These are phyloP conservation scores for Teunomyces lycoperdinae DNA, from an alignment of 805 yeast genomes.

Conservation along the genomic window DNA sequence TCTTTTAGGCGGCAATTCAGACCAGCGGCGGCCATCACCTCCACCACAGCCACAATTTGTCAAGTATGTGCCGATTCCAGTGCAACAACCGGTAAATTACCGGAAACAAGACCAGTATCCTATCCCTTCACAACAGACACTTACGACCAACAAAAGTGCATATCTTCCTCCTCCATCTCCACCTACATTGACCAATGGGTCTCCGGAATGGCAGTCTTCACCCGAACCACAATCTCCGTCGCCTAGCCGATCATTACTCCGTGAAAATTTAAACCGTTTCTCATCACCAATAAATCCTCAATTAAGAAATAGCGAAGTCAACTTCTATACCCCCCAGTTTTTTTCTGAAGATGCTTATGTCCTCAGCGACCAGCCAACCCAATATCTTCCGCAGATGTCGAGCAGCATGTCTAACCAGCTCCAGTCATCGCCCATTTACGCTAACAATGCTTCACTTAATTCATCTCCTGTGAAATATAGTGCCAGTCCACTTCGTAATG, in stretches of 20 bases:
- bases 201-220: conserved; percentile 38
- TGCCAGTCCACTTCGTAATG: conserved; percentile 19
- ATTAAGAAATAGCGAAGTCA: conserved; percentile 14
- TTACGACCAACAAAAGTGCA: conserved; percentile 16
- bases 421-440: conserved; percentile 24
- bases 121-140: neutral
- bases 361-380: conserved; percentile 2
- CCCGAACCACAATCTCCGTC: conserved; percentile 36
- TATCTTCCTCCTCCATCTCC: conserved; percentile 40
- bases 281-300: conserved; percentile 27
- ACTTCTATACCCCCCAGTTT: conserved; percentile 39
- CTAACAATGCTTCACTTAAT: conserved; percentile 15
- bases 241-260: conserved; percentile 16
- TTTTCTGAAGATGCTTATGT: conserved; percentile 27
- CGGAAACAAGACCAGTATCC: conserved; percentile 7
- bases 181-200: conserved; percentile 28
- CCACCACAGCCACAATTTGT: conserved; percentile 7
- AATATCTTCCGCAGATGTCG: conserved; percentile 2
- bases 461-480: conserved; percentile 32
- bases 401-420: conserved; percentile 9
- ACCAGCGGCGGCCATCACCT: neutral
- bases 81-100: conserved; percentile 30
- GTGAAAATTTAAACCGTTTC: conserved; percentile 6
- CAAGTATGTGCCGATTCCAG: conserved; percentile 41
- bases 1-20: conserved; percentile 16